Evolutionary conservation across 2,329 filamentous ascomycete genomes (phyloP), one percentile per base, ranked within the genome.

Genomic region (Penicillium sp.): DNA sequence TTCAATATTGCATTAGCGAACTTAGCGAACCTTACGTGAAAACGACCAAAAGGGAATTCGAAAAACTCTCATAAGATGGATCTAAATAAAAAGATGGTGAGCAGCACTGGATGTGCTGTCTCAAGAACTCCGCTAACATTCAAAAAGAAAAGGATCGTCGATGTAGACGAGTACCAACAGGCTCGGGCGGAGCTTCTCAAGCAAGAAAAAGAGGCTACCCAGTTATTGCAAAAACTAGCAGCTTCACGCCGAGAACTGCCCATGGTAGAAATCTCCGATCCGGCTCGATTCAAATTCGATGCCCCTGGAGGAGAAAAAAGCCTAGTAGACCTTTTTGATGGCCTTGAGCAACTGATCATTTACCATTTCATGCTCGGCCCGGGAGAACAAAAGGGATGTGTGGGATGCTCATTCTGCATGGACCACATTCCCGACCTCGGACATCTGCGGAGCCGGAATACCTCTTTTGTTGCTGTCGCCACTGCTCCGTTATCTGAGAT

Each of bases 361-460:
- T 79, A 79, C 61, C 77, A 80, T 64, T 80, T 79, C 70, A 81
- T 80, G 78, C 77, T 79, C 54, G 65, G 60, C 0, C 74, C 76
- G 1, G 60, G 66, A 3, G 63, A 70, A 1, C 66, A 71, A 6
- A 55, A 62, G 6, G 77, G 70, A 26, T 80, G 77, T 55, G 57
- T 64, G 16, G 76, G 74, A 5, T 80, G 76, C 62, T 70, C 70
- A 8, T 72, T 77, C 46, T 60, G 73, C 16, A 71, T 68, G 35
- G 77, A 80, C 35, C 68, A 73, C 44, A 63, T 80, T 16, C 76
- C 77, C 0, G 52, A 58, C 14, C 67, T 77, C 2, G 60, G 66
- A 31, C 76, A 79, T 57, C 61, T 79, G n/a, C 62, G 67, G 27
- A 62, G 68, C 33, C 71, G 76, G 31, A 69, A 75, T 46, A 78